Evolutionary conservation across 163 green algal genomes (phyloP), one percentile per base, ranked within the genome.

Genomic region (Chloromonas sp.): DNA sequence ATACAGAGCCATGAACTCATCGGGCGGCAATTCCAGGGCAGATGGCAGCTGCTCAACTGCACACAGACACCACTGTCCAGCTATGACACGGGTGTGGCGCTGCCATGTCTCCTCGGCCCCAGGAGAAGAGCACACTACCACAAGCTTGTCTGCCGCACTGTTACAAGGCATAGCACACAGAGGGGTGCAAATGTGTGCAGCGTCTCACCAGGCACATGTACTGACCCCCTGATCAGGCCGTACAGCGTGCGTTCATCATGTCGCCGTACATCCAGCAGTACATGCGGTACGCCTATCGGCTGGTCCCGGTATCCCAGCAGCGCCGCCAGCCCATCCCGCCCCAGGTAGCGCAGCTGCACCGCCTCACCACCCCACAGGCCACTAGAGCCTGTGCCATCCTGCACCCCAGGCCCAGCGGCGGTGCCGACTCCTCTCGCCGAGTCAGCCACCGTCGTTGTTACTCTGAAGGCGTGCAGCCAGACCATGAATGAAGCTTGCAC

Each of bases 1-100:
- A 8, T 81, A 81, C n/a, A 60, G 77, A 1, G 77, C 2, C 1
- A 11, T 3, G 36, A 81, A 81, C 14, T 61, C 77, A 3, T 81
- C 14, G 77, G 77, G 36, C 1, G 77, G 77, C 1, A 60, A 3
- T n/a, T n/a, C 13, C n/a, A 61, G n/a, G n/a, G 77, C 77, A 36
- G 77, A 81, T 60, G 77, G 77, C 36, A 81, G 77, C 77, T 81
- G 77, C 77, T 81, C 77, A 57, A 81, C 77, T 81, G n/a, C 77
- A 61, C 36, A 3, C n/a, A 81, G 15, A 79, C 2, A 36, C 13
- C 71, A 79, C 14, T 36, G 36, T 36, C 36, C 36, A 36, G 36
- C 36, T 36, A 36, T 36, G 36, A 36, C 36, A 36, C 36, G 36
- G 36, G 36, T 36, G 36, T 36, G 36, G 36, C 36, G 36, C 36